A percentile compares a stretch with the other conserved stretches of the same genome.
phyloP scores from a whole-genome alignment of 257 asterid genomes.

The Solanum bulbocastanum region DNA sequence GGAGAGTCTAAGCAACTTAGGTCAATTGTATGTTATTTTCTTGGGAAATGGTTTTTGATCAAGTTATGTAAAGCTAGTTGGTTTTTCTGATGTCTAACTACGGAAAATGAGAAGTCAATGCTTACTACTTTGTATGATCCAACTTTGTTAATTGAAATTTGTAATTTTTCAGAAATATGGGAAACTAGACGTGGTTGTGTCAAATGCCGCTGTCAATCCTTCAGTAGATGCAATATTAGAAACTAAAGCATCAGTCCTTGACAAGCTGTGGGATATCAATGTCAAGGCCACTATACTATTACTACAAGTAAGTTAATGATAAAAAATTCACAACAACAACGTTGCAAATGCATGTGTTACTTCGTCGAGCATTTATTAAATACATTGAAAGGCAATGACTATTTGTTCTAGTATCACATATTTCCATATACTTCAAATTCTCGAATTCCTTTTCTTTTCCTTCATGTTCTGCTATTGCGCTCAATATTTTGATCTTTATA shows the following conservation, averaged over 20 bases:
- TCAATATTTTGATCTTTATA: not conserved
- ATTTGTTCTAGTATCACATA: not conserved
- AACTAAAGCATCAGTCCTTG: slow-evolving; percentile 69
- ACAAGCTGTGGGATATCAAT: slow-evolving; percentile 92
- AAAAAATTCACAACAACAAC: not conserved
- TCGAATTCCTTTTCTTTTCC: not conserved
- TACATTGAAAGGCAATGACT: not conserved
- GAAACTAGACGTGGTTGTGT: slow-evolving; percentile 66
- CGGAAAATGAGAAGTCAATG: not conserved
- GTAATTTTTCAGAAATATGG: slow-evolving; percentile 63
- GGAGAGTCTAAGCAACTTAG: too few species aligned
- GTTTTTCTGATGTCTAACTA: not conserved
- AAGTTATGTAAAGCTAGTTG: not conserved
- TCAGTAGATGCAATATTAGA: slow-evolving; percentile 56
- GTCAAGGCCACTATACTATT: slow-evolving; percentile 72
- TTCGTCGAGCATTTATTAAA: not conserved
- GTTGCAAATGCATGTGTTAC: not conserved
- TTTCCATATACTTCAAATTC: not conserved
- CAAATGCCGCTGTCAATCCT: slow-evolving; percentile 95
- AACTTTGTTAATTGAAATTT: not conserved
- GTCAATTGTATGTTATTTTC: not conserved
- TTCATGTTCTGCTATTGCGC: not conserved
- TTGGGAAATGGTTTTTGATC: not conserved
- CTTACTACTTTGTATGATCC: not conserved
- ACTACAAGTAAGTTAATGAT: slow-evolving; percentile 53